Conservation (phyloP, 805 yeast genomes). For the Kodamaea sagamina region DNA sequence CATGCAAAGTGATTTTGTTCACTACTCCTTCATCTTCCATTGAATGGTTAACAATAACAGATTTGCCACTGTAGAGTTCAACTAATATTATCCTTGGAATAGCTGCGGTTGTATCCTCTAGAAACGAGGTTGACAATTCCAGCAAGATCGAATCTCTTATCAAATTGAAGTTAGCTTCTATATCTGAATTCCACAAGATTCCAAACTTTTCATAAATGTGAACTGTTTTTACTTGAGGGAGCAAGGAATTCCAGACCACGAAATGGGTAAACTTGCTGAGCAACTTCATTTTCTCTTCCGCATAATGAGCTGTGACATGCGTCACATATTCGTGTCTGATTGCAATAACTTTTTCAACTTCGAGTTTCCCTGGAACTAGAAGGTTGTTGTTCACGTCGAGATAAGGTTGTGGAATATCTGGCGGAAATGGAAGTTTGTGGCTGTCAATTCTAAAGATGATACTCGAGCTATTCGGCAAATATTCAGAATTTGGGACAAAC, state of each 20-base stretch:
- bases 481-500: constrained; percentile 1
- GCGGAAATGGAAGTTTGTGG: constrained; percentile 33
- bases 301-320: constrained; percentile 39
- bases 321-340: constrained; percentile 42
- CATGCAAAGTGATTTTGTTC: constrained; percentile 7
- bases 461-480: constrained; percentile 1
- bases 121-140: constrained; percentile 23
- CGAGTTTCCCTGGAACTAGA: constrained; percentile 38
- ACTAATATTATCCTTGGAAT: background rate
- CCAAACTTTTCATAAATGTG: constrained; percentile 28
- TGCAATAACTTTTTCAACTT: constrained; percentile 30
- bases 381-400: constrained; percentile 42
- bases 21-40: constrained; percentile 1
- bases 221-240: constrained; percentile 19
- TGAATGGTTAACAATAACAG: background rate
- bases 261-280: constrained; percentile 36
- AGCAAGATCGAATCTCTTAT: constrained; percentile 21
- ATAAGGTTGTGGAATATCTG: constrained; percentile 46
- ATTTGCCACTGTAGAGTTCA: background rate
- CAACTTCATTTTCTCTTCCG: constrained; percentile 43
- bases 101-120: background rate
- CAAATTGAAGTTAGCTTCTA: constrained; percentile 11
- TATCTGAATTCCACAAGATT: constrained; percentile 20
- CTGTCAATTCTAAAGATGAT: constrained; percentile 34
- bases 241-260: constrained; percentile 30